Base-by-base conservation (phyloP, 1,284 basidiomycete genomes). In the Wolfiporia cocos region DNA sequence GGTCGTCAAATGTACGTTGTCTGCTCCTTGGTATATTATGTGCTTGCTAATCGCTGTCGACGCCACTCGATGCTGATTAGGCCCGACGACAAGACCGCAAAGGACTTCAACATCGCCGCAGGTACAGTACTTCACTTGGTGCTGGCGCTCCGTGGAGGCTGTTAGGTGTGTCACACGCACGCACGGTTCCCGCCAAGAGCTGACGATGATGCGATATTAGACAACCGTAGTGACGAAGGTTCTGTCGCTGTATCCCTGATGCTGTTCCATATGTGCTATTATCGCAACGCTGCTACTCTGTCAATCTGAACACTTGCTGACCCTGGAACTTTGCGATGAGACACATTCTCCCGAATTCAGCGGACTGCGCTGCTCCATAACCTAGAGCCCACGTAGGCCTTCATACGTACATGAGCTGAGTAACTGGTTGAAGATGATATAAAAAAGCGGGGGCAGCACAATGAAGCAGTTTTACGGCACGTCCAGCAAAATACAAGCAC, bases 51-150 rank as follows among this genome's bases (percentile, higher is more conserved):
- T 14, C 3, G 29, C 30, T 28, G 26, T 9, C 26, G 9, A 28
- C 26, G 26, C 14, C 26, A 9, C 9, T 28, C 26, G 26, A 28
- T 28, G 17, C 34, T 39, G 12, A 9, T 5, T 49, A 85, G 80
- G 74, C 66, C 71, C 34, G 93, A 97, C 63, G 92, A 95, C 26
- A 94, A 94, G 77, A 82, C 81, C 7, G 87, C 89, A 19, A 76
- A 76, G 54, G 89, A 92, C 17, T 82, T 82, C 64, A 88, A 87
- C 60, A 86, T 96, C 59, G 64, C 70, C 15, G 80, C 89, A 6
- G 92, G 92, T 42, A 77, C 86, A 26, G 87, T 91, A 22, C 81
- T 97, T 50, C 93, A 97, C 71, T 73, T 96, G 34, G 93, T 96
- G 42, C 81, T 97, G 35, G 92, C 93, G 4, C 77, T 96, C 36